Conservation (phyloP, 345 rosid species). For the Geranium rotundifolium region DNA sequence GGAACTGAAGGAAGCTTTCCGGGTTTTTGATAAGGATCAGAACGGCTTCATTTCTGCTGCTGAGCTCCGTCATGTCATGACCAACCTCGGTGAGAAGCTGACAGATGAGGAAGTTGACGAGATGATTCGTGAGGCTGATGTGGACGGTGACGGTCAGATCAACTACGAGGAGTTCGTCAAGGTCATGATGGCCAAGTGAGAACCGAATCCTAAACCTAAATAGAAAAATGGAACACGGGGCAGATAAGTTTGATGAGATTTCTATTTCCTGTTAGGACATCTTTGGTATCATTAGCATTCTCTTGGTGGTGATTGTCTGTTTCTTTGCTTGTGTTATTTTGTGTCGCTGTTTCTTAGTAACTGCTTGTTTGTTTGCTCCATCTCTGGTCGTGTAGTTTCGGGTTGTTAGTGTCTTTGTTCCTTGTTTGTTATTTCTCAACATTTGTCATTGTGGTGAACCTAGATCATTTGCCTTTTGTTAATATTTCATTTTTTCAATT, state of each 20-base stretch:
- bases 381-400: constrained; percentile 15
- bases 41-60: constrained; percentile 42
- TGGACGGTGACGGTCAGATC: constrained; percentile 41
- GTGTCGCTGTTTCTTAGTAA: constrained; percentile 8
- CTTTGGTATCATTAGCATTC: constrained; percentile 17
- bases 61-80: constrained; percentile 41
- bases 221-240: constrained; percentile 15
- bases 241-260: constrained; percentile 28
- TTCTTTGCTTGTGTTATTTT: constrained; percentile 17
- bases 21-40: constrained; percentile 42
- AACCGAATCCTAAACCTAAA: constrained; percentile 7
- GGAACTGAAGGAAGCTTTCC: constrained; percentile 43
- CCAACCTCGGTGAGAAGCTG: constrained; percentile 41
- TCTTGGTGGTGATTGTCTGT: constrained; percentile 17
- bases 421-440: constrained; percentile 7
- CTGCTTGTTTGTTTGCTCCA: constrained; percentile 24
- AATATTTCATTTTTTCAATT: background rate
- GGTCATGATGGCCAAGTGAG: constrained; percentile 46
- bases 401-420: constrained; percentile 10
- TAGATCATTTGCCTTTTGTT: background rate
- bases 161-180: constrained; percentile 41
- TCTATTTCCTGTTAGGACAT: constrained; percentile 16
- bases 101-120: constrained; percentile 41
- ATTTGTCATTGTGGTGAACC: constrained; percentile 16
- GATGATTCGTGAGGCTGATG: constrained; percentile 45